Evolutionary conservation across 2,329 filamentous ascomycete species (phyloP).

Genomic region (Clonostachys sp.): DNA sequence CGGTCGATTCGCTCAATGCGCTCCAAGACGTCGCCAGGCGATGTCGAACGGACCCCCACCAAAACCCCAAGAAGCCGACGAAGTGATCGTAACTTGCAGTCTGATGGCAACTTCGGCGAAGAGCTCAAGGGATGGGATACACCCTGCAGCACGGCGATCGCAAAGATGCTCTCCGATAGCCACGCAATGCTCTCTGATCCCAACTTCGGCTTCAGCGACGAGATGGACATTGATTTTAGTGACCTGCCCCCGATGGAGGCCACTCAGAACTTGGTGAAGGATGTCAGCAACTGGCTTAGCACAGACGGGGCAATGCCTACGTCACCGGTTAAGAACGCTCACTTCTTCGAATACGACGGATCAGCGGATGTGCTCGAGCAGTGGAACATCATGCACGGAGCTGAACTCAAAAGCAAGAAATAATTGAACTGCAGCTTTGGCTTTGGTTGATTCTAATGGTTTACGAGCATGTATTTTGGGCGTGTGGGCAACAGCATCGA

Average conservation of each 20-base stretch:
- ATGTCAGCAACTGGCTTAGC: constrained; percentile 27
- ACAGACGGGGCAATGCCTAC: constrained; percentile 40
- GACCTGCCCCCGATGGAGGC: background rate
- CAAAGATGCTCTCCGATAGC: constrained; percentile 57
- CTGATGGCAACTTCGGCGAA: constrained; percentile 21
- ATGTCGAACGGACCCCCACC: constrained; percentile 41
- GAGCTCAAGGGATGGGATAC: constrained; percentile 33
- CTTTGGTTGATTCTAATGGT: too few species aligned
- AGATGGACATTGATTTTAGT: constrained; percentile 34
- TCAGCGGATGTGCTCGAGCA: too few species aligned
- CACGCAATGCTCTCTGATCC: constrained; percentile 31
- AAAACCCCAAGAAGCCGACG: constrained; percentile 36
- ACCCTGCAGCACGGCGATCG: constrained; percentile 59
- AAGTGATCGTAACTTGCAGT: constrained; percentile 29
- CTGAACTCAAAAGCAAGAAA: too few species aligned
- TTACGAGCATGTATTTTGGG: too few species aligned
- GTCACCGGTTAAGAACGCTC: background rate
- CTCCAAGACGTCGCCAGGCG: constrained; percentile 35
- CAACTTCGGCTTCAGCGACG: constrained; percentile 27
- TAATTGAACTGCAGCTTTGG: too few species aligned
- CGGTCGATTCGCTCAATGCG: constrained; percentile 46
- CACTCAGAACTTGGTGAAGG: background rate
- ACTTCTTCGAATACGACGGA: too few species aligned
- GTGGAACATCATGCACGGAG: too few species aligned
- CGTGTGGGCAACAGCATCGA: too few species aligned